Evolutionary conservation across 2,329 filamentous ascomycete genomes (phyloP).

Genomic region (Teratosphaeriaceae sp.): DNA sequence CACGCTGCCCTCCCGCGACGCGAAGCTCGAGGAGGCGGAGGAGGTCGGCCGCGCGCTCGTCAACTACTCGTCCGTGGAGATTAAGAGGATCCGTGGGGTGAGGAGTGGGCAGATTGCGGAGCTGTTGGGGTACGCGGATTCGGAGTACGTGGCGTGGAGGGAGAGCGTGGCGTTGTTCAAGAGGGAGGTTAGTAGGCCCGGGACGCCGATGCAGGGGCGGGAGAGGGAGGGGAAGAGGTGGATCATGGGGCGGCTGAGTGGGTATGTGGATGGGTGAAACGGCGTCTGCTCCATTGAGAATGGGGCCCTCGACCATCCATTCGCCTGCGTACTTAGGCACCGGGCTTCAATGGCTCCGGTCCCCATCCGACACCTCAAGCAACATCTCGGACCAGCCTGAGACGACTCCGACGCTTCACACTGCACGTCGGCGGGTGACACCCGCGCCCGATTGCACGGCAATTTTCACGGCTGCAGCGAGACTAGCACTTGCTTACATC

Average conservation of each 20-base stretch:
- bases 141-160: slow-evolving; percentile 83
- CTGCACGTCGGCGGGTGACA: too few relatives aligned
- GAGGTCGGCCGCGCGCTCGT: slow-evolving; percentile 87
- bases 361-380: too few relatives aligned
- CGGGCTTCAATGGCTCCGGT: too few relatives aligned
- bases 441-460: too few relatives aligned
- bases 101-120: slow-evolving; percentile 74
- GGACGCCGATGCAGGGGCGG: slow-evolving; percentile 23
- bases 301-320: background rate
- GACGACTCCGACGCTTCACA: too few relatives aligned
- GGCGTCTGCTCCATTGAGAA: too few relatives aligned
- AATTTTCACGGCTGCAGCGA: too few relatives aligned
- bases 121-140: slow-evolving; percentile 84
- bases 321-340: too few relatives aligned
- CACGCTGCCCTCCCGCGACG: slow-evolving; percentile 58
- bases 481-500: too few relatives aligned
- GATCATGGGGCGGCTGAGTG: slow-evolving; percentile 23
- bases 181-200: slow-evolving; percentile 23
- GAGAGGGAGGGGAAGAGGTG: slow-evolving; percentile 15
- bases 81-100: slow-evolving; percentile 74
- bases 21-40: slow-evolving; percentile 29
- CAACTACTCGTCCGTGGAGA: slow-evolving; percentile 85
- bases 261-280: slow-evolving; percentile 22
- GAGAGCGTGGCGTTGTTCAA: slow-evolving; percentile 77
- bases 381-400: too few relatives aligned